phyloP scores from a whole-genome alignment of 1,284 basidiomycete species.

The Phellopilus nigrolimitatus region DNA sequence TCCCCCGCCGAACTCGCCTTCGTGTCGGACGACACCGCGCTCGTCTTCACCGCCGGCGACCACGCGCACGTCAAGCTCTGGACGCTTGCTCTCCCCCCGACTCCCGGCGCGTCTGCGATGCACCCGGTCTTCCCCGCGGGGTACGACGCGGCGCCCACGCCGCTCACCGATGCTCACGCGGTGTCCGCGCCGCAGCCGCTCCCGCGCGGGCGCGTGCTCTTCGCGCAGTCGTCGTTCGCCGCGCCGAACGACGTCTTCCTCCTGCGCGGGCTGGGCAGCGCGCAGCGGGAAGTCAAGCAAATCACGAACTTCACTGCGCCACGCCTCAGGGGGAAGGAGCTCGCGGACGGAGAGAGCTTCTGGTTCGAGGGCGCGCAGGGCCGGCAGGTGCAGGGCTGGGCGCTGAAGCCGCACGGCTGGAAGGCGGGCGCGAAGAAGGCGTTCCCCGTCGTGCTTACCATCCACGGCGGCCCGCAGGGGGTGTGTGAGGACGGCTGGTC shows the following conservation, averaged over 20 bases:
- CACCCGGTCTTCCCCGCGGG: conserved; percentile 43
- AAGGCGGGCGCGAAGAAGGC: conserved; percentile 61
- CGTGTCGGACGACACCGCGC: conserved; percentile 59
- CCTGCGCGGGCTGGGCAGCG: conserved; percentile 38
- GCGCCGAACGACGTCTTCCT: conserved; percentile 73
- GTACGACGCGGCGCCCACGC: conserved; percentile 46
- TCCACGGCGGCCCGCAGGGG: conserved; percentile 78
- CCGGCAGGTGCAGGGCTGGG: conserved; percentile 76
- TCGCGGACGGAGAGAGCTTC: conserved; percentile 69
- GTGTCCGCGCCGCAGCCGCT: conserved; percentile 59
- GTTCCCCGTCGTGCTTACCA: conserved; percentile 69
- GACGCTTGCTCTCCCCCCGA: conserved; percentile 57
- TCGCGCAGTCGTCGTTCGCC: conserved; percentile 64
- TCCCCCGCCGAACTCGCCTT: conserved; percentile 68
- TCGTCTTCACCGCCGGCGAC: conserved; percentile 77
- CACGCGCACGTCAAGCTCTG: conserved; percentile 73
- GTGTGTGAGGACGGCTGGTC: conserved; percentile 85
- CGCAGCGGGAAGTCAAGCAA: conserved; percentile 38
- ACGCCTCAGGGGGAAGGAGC: conserved; percentile 50
- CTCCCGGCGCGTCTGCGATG: conserved; percentile 47
- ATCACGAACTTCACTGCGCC: conserved; percentile 59
- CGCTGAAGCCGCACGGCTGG: conserved; percentile 74
- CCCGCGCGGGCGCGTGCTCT: conserved; percentile 54
- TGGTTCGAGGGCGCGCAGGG: conserved; percentile 80
- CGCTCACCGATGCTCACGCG: conserved; percentile 52